Conservation (phyloP, 192 early-diverging fungal species). For the Geranomyces michiganensis region DNA sequence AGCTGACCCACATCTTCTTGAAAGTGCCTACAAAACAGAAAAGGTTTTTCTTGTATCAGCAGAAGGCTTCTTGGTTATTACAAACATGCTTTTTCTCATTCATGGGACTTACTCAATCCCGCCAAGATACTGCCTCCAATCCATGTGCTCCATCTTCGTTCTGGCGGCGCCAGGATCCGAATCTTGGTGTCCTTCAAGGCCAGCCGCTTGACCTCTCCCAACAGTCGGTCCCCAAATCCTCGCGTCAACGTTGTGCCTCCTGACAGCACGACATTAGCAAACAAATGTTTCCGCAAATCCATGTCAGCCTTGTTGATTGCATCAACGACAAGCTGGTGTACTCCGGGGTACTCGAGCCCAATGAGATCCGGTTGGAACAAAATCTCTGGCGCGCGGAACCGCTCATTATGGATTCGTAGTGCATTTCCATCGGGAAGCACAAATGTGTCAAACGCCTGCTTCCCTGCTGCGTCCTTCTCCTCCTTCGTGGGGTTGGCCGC, state of each 20-base stretch:
- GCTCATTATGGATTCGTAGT: slow-evolving; percentile 85
- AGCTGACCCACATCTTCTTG: slow-evolving; percentile 99
- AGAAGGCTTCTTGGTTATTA: not conserved
- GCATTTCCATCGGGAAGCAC: slow-evolving; percentile 80
- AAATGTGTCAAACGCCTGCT: slow-evolving; percentile 69
- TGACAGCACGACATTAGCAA: slow-evolving; percentile 90
- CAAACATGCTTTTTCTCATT: not conserved
- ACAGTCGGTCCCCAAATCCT: slow-evolving; percentile 91
- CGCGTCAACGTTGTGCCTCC: slow-evolving; percentile 93
- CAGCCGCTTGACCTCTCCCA: slow-evolving; percentile 87
- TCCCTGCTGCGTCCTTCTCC: slow-evolving; percentile 84
- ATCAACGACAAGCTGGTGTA: slow-evolving; percentile 92
- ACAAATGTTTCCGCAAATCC: slow-evolving; percentile 88
- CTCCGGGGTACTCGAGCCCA: slow-evolving; percentile 88
- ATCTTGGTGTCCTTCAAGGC: slow-evolving; percentile 95
- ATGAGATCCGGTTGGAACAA: slow-evolving; percentile 94
- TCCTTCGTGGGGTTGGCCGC: slow-evolving; percentile 87
- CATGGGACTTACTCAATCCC: slow-evolving; percentile 68
- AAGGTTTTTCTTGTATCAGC: not conserved
- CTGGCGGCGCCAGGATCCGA: slow-evolving; percentile 95
- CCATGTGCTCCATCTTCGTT: slow-evolving; percentile 98
- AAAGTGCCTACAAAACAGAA: slow-evolving; percentile 67
- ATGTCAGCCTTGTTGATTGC: slow-evolving; percentile 93
- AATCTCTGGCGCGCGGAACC: slow-evolving; percentile 95
- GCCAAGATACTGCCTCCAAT: slow-evolving; percentile 96